Conservation (phyloP, 2,329 filamentous ascomycete genomes). For the Aurifilum marmelostoma region DNA sequence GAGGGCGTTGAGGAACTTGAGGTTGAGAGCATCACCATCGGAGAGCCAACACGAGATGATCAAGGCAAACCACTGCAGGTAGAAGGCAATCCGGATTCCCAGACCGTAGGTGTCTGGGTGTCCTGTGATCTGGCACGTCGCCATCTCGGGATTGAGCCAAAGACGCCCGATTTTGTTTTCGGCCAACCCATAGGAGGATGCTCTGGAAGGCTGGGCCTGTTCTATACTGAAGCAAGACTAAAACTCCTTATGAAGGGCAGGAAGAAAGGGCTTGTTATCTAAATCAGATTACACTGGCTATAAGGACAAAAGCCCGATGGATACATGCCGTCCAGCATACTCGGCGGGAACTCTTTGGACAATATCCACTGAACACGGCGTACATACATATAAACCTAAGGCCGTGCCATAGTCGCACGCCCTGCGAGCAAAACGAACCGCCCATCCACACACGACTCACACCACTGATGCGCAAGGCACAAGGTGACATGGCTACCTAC, state of each 20-base stretch:
- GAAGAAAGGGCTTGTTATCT: neutral
- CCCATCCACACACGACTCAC: neutral
- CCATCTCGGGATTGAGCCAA: conserved; percentile 14
- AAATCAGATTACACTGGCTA: neutral
- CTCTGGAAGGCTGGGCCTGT: neutral
- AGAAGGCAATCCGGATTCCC: conserved; percentile 28
- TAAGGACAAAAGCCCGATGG: neutral
- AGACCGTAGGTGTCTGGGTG: conserved; percentile 25
- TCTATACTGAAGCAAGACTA: neutral
- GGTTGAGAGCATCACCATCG: conserved; percentile 21
- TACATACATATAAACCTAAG: neutral
- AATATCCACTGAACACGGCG: neutral
- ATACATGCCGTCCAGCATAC: neutral
- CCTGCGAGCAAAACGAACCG: neutral
- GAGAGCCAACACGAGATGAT: conserved; percentile 27
- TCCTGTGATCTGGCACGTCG: conserved; percentile 19
- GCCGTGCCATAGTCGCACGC: conserved; percentile 3
- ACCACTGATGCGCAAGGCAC: neutral
- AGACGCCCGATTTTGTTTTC: neutral
- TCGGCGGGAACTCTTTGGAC: neutral
- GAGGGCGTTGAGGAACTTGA: conserved; percentile 26
- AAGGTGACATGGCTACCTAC: neutral
- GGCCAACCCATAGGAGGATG: neutral
- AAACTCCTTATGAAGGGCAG: neutral
- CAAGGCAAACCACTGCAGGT: conserved; percentile 29